A percentile compares a stretch with the other conserved stretches of the same genome.
These are phyloP conservation scores for Blastocystis sp. DNA, from an alignment of 352 stramenopile genomes.

Conservation along the genomic window DNA sequence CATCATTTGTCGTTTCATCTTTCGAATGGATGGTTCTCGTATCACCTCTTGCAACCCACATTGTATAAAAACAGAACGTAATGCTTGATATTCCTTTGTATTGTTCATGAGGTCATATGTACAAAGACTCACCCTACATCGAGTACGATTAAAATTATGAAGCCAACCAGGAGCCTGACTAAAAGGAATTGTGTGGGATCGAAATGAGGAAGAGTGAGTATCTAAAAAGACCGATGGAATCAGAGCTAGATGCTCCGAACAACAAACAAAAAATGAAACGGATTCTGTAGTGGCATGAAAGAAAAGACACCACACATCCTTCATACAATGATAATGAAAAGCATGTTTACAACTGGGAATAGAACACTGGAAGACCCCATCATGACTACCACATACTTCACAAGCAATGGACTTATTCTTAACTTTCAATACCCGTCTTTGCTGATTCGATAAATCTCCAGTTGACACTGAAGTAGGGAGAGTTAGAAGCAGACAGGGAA, in stretches of 20 bases:
- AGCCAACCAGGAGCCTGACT: not conserved
- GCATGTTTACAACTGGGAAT: not conserved
- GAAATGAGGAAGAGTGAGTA: not conserved
- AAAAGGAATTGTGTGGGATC: not conserved
- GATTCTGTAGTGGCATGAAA: not conserved
- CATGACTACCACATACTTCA: not conserved
- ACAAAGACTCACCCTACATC: not conserved
- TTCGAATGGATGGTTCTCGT: not conserved
- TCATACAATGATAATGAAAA: not conserved
- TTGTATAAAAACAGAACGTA: not conserved
- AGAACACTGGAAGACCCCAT: not conserved
- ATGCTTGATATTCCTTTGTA: not conserved
- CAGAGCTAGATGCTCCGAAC: not conserved
- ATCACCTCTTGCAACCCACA: not conserved
- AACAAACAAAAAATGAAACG: not conserved
- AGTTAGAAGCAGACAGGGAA: not conserved
- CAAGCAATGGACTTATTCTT: not conserved
- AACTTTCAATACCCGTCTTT: not conserved
- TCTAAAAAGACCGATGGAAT: not conserved
- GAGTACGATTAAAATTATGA: not conserved
- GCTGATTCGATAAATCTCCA: not conserved
- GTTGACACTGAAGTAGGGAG: not conserved
- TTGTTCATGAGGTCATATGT: not conserved
- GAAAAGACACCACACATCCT: not conserved
- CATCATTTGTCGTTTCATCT: not conserved